Conservation (phyloP, 768 basidiomycete genomes). For the Omphalotus guepiniiformis region DNA sequence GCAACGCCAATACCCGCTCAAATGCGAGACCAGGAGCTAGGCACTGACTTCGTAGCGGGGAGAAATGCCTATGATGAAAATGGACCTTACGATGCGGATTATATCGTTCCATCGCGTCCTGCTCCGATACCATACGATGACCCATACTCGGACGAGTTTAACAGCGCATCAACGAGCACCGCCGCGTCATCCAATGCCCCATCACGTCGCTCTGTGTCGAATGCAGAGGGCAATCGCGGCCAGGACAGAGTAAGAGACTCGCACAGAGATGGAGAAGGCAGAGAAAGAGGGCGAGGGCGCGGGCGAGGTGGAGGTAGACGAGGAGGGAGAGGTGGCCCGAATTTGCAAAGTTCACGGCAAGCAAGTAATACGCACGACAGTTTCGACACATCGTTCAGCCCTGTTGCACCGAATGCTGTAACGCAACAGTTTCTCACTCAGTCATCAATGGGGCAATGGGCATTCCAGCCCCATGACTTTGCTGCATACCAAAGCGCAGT, state of each 20-base stretch:
- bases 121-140: slow-evolving; percentile 71
- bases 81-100: slow-evolving; percentile 68
- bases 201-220: neutral
- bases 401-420: neutral
- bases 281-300: slow-evolving; percentile 26
- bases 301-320: slow-evolving; percentile 25
- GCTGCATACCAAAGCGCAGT: neutral
- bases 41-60: slow-evolving; percentile 38
- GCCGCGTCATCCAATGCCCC: neutral
- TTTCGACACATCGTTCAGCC: neutral
- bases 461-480: slow-evolving; percentile 1
- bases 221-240: slow-evolving; percentile 3
- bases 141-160: slow-evolving; percentile 57
- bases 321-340: neutral
- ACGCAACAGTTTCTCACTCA: neutral
- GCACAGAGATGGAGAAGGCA: slow-evolving; percentile 23
- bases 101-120: slow-evolving; percentile 53
- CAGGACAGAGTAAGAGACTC: slow-evolving; percentile 28
- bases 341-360: slow-evolving; percentile 1
- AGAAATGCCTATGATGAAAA: slow-evolving; percentile 63
- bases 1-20: slow-evolving; percentile 51
- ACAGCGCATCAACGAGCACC: slow-evolving; percentile 21
- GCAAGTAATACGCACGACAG: neutral
- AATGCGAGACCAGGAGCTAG: slow-evolving; percentile 52
- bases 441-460: slow-evolving; percentile 5